Conservation (phyloP, 2,329 filamentous ascomycete genomes). For the Tolypocladium endophyticum region DNA sequence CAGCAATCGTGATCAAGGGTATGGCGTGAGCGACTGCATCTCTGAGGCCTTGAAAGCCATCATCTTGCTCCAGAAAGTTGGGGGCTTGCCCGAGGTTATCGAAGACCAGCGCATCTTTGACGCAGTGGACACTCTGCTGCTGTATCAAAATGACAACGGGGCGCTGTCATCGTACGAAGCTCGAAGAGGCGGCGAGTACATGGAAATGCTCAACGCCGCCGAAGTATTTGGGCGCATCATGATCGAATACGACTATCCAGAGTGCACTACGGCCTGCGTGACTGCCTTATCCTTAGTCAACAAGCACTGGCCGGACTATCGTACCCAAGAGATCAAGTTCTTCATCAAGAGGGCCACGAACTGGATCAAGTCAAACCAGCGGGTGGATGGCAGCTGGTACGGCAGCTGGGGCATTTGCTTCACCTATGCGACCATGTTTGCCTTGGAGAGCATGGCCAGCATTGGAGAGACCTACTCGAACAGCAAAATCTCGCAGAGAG, state of each 20-base stretch:
- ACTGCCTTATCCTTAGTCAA: conserved; percentile 78
- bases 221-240: conserved; percentile 97
- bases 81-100: conserved; percentile 63
- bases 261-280: conserved; percentile 92
- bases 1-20: conserved; percentile 84
- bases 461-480: conserved; percentile 74
- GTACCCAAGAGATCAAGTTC: conserved; percentile 58
- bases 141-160: conserved; percentile 80
- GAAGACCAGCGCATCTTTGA: conserved; percentile 72
- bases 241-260: conserved; percentile 97
- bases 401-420: conserved; percentile 98
- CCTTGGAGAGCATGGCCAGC: conserved; percentile 72
- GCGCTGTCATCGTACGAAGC: conserved; percentile 88
- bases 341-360: conserved; percentile 65
- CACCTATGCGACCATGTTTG: conserved; percentile 95
- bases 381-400: conserved; percentile 86
- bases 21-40: conserved; percentile 90
- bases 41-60: conserved; percentile 83
- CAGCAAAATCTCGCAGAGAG: conserved; percentile 58
- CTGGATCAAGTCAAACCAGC: conserved; percentile 76
- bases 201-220: conserved; percentile 87
- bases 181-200: conserved; percentile 61
- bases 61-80: conserved; percentile 70
- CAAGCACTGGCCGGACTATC: conserved; percentile 71
- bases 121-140: conserved; percentile 79